Evolutionary conservation across 2,329 filamentous ascomycete genomes (phyloP).

Genomic region (Capronia americana): DNA sequence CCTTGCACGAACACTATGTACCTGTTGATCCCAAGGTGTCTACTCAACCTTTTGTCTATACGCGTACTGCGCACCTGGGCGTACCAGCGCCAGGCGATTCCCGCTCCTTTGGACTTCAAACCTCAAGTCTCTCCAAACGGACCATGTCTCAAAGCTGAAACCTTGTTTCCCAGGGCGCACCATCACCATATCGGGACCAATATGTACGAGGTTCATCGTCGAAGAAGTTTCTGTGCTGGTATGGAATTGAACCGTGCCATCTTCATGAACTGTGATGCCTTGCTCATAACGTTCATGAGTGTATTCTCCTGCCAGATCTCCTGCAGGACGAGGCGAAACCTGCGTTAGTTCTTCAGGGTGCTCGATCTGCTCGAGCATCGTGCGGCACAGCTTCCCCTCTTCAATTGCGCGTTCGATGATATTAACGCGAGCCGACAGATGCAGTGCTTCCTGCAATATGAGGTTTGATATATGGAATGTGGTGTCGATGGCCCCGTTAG

Average conservation of each 20-base stretch:
- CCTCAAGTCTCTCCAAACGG: neutral
- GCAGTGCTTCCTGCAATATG: conserved; percentile 1
- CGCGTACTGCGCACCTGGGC: neutral
- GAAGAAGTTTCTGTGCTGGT: neutral
- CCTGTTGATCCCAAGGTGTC: neutral
- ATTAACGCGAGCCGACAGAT: neutral
- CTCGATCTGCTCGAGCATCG: conserved; percentile 1
- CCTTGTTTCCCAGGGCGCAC: neutral
- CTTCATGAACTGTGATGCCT: neutral
- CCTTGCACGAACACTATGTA: no score
- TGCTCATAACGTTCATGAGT: neutral
- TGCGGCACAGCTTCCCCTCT: neutral
- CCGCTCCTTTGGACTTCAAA: neutral
- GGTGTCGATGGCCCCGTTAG: neutral
- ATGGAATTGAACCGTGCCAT: neutral
- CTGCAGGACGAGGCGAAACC: neutral
- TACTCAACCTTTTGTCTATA: neutral
- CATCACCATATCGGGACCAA: neutral
- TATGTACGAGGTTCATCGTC: neutral
- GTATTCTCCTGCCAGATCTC: neutral
- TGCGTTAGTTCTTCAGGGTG: neutral
- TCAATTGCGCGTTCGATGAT: neutral
- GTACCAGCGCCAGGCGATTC: neutral
- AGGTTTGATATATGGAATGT: neutral
- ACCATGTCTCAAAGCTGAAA: neutral